phyloP scores from a whole-genome alignment of 2,329 filamentous ascomycete species.

The Aureobasidium sp. region DNA sequence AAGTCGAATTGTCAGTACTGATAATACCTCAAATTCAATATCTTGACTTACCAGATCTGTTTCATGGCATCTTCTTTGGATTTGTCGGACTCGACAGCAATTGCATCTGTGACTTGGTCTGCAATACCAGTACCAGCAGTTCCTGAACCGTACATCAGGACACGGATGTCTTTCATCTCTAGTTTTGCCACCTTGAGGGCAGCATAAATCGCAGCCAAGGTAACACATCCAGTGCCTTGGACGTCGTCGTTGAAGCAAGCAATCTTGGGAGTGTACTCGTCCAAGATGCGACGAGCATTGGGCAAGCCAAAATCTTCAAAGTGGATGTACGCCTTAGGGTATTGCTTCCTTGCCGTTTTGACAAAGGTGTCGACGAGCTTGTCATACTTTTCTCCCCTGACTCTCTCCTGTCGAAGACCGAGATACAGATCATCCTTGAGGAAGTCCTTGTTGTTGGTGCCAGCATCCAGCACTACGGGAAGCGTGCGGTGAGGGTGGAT shows the following conservation, averaged over 20 bases:
- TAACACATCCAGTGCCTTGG: conserved; percentile 82
- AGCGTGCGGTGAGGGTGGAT: conserved; percentile 72
- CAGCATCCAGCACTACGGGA: conserved; percentile 77
- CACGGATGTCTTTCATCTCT: conserved; percentile 59
- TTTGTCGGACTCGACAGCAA: conserved; percentile 60
- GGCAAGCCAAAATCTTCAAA: conserved; percentile 77
- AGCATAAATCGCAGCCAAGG: conserved; percentile 73
- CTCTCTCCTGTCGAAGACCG: conserved; percentile 60
- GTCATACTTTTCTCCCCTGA: conserved; percentile 67
- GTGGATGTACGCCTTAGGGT: conserved; percentile 75
- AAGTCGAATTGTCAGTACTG: not conserved
- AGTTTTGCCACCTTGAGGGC: conserved; percentile 62
- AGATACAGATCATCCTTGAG: conserved; percentile 74
- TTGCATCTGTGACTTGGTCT: conserved; percentile 74
- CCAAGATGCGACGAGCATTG: conserved; percentile 70
- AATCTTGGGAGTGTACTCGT: conserved; percentile 65
- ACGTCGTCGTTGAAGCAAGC: conserved; percentile 90
- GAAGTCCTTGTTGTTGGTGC: conserved; percentile 71
- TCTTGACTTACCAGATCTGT: conserved; percentile 62
- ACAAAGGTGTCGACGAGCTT: conserved; percentile 71
- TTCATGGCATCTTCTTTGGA: conserved; percentile 66
- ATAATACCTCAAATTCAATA: not conserved
- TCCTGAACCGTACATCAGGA: conserved; percentile 74
- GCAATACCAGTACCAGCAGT: conserved; percentile 81
- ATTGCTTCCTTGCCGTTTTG: conserved; percentile 57